Evolutionary conservation across 345 rosid species (phyloP).

Genomic region (Zanthoxylum bungeanum): DNA sequence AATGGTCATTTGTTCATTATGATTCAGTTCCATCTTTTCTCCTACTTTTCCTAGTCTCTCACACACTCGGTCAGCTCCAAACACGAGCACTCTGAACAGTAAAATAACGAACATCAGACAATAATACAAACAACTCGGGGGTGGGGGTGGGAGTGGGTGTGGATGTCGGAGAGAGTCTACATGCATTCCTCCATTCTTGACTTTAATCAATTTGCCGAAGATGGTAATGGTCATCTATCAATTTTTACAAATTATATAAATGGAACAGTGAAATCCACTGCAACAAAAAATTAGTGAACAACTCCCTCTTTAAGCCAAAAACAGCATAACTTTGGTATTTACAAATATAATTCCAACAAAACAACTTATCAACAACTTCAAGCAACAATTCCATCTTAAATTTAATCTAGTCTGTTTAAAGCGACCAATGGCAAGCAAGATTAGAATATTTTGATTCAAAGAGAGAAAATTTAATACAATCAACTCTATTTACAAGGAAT

Average conservation of each 20-base stretch:
- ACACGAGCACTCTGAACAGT: background rate
- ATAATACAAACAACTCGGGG: background rate
- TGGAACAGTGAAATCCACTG: background rate
- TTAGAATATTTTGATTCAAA: background rate
- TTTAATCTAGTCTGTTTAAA: background rate
- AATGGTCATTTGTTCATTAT: background rate
- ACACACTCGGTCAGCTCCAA: background rate
- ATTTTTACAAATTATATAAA: background rate
- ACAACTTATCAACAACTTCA: background rate
- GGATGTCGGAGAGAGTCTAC: background rate
- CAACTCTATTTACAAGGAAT: background rate
- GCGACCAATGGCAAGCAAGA: background rate
- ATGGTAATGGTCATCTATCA: background rate
- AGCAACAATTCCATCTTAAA: background rate
- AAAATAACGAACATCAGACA: background rate
- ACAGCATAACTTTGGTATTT: background rate
- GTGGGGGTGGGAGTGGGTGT: no score
- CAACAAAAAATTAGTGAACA: background rate
- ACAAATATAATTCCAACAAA: background rate
- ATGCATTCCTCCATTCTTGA: background rate
- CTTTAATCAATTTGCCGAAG: background rate
- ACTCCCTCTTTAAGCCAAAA: background rate
- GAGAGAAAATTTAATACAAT: background rate
- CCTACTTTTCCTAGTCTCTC: background rate
- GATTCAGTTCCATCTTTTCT: background rate